Base-by-base conservation (phyloP, 1,284 basidiomycete species). In the Apiotrichum veenhuisii region DNA sequence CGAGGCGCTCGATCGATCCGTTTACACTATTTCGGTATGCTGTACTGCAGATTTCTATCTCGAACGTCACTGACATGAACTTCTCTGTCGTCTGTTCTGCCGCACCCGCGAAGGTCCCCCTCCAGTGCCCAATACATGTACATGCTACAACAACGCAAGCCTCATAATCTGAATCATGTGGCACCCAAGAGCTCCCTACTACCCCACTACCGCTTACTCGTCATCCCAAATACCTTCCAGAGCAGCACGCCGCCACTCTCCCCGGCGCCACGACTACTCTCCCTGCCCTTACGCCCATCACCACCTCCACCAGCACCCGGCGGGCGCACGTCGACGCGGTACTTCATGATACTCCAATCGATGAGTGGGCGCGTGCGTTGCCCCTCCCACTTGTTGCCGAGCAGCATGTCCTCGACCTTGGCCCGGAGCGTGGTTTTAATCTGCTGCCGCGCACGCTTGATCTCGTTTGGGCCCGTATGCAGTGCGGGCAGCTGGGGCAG, bases 401-500 rank as follows among this genome's bases (percentile, higher is more conserved):
- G 57, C 11, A 74, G 53, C 5, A 69, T 53, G 14, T 63, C 52
- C 22, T 64, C 50, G 12, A 67, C 48, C 5, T 33, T 40, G 46
- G 33, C 3, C 10, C 46, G 27, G 33, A 48, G 46, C 2, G 27
- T 14, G 23, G 11, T 12, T 5, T 48, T 50, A 5, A 69, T 27
- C 18, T 56, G 54, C 12, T 15, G 30, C 5, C 54, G 47, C 0
- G 54, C 52, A 26, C 64, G 63, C 12, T 45, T 41, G 7, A 52
- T 15, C 42, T 72, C 68, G 37, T 72, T 73, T 0, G 67, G 64
- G 11, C 60, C 59, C 11, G 57, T 52, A 9, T 58, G 43, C 11
- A 67, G 41, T 1, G 62, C 62, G 4, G 73, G 71, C 0, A 73
- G 63, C 1, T 65, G 30, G 3, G 69, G 71, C 3, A 75, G 57